Evolutionary conservation across 495 filamentous ascomycete genomes (phyloP).

Genomic region (Hyphodiscus hymeniophilus): DNA sequence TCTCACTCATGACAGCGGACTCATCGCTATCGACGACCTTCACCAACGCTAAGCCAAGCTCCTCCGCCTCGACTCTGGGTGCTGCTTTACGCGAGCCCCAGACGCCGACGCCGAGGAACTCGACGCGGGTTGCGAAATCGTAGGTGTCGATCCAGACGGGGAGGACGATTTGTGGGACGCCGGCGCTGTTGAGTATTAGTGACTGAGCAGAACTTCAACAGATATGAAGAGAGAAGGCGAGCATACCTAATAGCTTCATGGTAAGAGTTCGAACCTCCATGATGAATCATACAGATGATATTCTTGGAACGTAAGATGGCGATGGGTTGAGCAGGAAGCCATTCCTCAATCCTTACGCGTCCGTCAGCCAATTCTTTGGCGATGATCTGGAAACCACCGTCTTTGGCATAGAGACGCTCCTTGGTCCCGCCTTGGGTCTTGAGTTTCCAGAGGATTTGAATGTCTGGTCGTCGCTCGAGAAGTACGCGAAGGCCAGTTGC

Average conservation of each 20-base stretch:
- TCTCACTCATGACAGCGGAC: conserved; percentile 6
- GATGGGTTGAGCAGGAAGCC: conserved; percentile 40
- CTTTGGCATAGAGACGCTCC: conserved; percentile 19
- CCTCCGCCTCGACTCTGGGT: conserved; percentile 19
- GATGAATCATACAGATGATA: conserved; percentile 41
- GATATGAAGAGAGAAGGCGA: background rate
- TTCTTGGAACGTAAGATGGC: conserved; percentile 36
- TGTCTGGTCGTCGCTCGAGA: conserved; percentile 23
- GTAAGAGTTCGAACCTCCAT: conserved; percentile 46
- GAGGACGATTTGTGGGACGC: conserved; percentile 41
- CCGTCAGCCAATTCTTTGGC: conserved; percentile 20
- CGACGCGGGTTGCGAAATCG: conserved; percentile 38
- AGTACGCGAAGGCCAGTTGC: conserved; percentile 30
- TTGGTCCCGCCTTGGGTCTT: conserved; percentile 23
- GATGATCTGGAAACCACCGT: conserved; percentile 1
- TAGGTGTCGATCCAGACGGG: conserved; percentile 44
- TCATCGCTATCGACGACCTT: conserved; percentile 6
- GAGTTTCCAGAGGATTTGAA: conserved; percentile 43
- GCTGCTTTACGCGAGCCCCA: conserved; percentile 33
- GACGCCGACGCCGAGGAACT: conserved; percentile 41
- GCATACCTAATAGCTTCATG: conserved; percentile 44
- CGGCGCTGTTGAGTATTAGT: conserved; percentile 25
- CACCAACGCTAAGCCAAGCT: conserved; percentile 21
- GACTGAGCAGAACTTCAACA: background rate
- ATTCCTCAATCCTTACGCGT: conserved; percentile 30